Evolutionary conservation across 1,139 yeast species (phyloP), one percentile per base, ranked within the genome.

Genomic region (Taphrina communis): DNA sequence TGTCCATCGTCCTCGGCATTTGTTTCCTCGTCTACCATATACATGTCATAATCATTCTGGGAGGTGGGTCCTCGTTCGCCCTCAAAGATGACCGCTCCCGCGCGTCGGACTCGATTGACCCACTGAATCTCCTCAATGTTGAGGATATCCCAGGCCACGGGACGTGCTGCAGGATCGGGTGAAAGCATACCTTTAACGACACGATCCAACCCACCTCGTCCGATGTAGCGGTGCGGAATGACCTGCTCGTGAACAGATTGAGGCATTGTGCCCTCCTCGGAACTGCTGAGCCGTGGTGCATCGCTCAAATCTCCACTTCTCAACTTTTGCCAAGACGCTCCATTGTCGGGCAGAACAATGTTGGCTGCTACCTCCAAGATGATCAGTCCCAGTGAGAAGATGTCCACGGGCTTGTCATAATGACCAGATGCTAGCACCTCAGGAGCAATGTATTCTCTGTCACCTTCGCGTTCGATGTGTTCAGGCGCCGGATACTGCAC

Each of bases 361-460:
- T 94, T 94, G 1, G 99, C 97, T 0, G 99, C 99, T 74, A 92
- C 89, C 78, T 94, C 99, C 65, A 94, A 88, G 81, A 94, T 88
- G 73, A 94, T 90, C 71, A 95, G 82, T 0, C 99, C 99, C 60
- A 93, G 84, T 42, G 97, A 90, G 78, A 94, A 94, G 12, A 94
- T 87, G 78, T 94, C 99, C 0, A 99, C 98, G 71, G 94, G 93
- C 73, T 90, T 92, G 65, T 92, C 93, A 76, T 94, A 94, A 68
- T 85, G 83, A 75, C 91, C 92, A 69, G 85, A 87, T 55, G 93
- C 86, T 70, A 94, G 87, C 50, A 94, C 87, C 77, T 94, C 99
- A 0, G 99, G 99, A 0, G 99, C 99, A 79, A 94, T 94, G 78
- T 94, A 94, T 78, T 94, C 97, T 63, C 99, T 83, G 77, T 95